A percentile compares a stretch with the other conserved stretches of the same genome.
phyloP scores from a whole-genome alignment of 768 basidiomycete genomes.

The Kwoniella dendrophila region DNA sequence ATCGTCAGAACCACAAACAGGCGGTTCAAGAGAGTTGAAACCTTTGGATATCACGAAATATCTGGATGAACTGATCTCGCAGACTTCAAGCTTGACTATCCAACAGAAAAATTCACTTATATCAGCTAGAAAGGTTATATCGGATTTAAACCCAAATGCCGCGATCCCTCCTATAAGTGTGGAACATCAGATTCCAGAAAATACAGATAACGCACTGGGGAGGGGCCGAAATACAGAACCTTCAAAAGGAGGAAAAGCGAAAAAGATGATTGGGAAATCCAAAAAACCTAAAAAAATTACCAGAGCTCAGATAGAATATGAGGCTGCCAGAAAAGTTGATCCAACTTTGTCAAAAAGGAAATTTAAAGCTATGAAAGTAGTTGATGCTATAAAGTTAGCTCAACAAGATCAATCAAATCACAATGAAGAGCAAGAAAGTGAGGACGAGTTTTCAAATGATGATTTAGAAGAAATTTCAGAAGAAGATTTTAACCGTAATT shows the following conservation, averaged over 20 bases:
- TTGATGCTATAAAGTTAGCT: too few relatives aligned
- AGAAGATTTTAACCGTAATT: not conserved
- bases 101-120: slow-evolving; percentile 7
- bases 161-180: too few relatives aligned
- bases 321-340: not conserved
- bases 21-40: not conserved
- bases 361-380: slow-evolving; percentile 1
- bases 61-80: not conserved
- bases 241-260: too few relatives aligned
- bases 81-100: not conserved
- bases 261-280: not conserved
- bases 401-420: too few relatives aligned
- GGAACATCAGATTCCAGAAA: too few relatives aligned
- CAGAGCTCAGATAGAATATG: too few relatives aligned
- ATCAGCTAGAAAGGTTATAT: not conserved
- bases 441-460: not conserved
- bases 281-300: not conserved
- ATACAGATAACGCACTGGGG: too few relatives aligned
- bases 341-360: not conserved
- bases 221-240: too few relatives aligned
- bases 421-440: too few relatives aligned
- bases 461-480: not conserved
- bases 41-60: not conserved
- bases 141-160: not conserved
- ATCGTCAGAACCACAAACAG: not conserved